phyloP scores from a whole-genome alignment of 2,329 filamentous ascomycete genomes.

The Berkeleyomyces rouxiae region DNA sequence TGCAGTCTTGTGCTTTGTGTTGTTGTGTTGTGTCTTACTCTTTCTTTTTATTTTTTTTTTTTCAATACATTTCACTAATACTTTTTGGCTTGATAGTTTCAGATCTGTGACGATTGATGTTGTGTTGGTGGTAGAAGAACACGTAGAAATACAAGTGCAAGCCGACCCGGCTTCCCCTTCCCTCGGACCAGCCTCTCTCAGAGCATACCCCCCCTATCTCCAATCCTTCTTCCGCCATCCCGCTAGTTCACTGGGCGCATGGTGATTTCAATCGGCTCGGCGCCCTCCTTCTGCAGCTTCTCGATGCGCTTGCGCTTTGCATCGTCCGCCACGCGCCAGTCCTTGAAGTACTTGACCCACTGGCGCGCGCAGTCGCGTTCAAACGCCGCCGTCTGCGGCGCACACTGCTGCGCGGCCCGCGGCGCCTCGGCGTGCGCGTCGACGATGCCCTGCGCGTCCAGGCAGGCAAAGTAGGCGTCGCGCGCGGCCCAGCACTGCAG shows the following conservation, averaged over 20 bases:
- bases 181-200: too few species aligned
- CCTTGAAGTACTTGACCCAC: slow-evolving; percentile 98
- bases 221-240: background rate
- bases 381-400: slow-evolving; percentile 37
- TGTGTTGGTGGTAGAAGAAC: background rate
- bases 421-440: slow-evolving; percentile 35
- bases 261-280: slow-evolving; percentile 21
- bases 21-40: background rate
- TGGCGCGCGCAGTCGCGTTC: slow-evolving; percentile 74
- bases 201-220: background rate
- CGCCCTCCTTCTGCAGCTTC: slow-evolving; percentile 57
- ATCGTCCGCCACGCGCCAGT: slow-evolving; percentile 81
- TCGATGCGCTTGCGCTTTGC: slow-evolving; percentile 69
- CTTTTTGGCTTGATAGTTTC: background rate
- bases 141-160: background rate
- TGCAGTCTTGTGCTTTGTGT: background rate
- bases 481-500: slow-evolving; percentile 77
- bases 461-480: slow-evolving; percentile 74
- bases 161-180: too few species aligned
- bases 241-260: slow-evolving; percentile 9
- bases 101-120: background rate
- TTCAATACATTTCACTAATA: slow-evolving; percentile 7
- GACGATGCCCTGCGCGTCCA: slow-evolving; percentile 66
- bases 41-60: background rate
- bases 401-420: slow-evolving; percentile 26